Evolutionary conservation across 768 basidiomycete genomes (phyloP), one percentile per base, ranked within the genome.

Genomic region (Paxillus involutus): DNA sequence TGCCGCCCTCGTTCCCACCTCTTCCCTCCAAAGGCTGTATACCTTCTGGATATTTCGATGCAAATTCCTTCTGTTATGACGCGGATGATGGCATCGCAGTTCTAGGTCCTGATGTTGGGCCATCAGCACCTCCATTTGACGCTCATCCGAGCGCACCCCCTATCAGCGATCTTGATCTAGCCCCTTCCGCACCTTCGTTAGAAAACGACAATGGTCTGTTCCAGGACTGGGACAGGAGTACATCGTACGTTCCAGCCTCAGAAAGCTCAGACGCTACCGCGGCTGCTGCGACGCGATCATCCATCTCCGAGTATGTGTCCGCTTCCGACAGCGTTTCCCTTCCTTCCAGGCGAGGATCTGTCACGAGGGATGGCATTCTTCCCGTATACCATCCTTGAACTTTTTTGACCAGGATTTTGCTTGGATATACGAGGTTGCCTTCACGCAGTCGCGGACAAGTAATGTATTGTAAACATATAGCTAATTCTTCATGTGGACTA

Each of bases 41-140:
- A 60, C 70, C 73, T 44, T 69, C 71, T n/a, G 64, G 70, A 30
- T 64, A 59, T 24, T 72, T 76, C 58, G 57, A 61, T 21, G 49
- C 52, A 8, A 75, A 75, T 53, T 67, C 75, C 44, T 76, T 79
- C 52, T 63, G 68, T 19, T 78, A 72, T 60, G 58, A 46, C 17
- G 52, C 52, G 9, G 51, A 44, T 14, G 60, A 77, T 35, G 74
- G 73, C 19, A 59, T 75, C 43, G 60, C 60, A 8, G 46, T 63
- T 3, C 50, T 72, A 19, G 77, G 69, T 50, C 63, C 71, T n/a
- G 71, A 71, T 44, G 55, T 67, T 46, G 76, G 60, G 37, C 75
- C 77, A 11, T 76, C 75, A 47, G 77, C 75, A 17, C 77, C 80
- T 44, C 76, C 77, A 6, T 80, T 81, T 54, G 80, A 77, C 47